Percentiles rank a stretch among this genome's conserved stretches.
Evolutionary conservation across 345 rosid species (phyloP).

Genomic region (Populus alba): DNA sequence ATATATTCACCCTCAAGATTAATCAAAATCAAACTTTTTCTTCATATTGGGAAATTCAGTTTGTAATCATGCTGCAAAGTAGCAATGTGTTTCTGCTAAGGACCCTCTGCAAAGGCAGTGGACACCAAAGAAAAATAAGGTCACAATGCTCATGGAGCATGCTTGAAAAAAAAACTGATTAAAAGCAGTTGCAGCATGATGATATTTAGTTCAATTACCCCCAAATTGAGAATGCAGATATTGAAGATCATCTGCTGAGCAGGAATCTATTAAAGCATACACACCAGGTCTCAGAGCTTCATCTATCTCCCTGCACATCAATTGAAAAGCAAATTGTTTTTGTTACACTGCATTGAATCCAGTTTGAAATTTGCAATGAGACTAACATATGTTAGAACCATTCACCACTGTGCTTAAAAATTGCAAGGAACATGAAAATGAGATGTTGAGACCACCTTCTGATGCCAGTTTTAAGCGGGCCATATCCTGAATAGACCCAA

Average conservation of each 20-base stretch:
- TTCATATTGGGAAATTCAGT: constrained; percentile 65
- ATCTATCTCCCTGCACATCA: constrained; percentile 69
- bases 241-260: constrained; percentile 74
- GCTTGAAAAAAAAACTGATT: neutral
- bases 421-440: neutral
- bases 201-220: constrained; percentile 60
- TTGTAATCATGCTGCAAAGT: constrained; percentile 74
- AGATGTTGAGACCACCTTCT: constrained; percentile 46
- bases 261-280: constrained; percentile 80
- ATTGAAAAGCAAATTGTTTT: constrained; percentile 8
- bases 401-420: neutral
- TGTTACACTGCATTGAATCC: neutral
- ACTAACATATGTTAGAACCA: neutral
- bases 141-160: neutral
- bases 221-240: constrained; percentile 84
- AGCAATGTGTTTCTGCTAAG: constrained; percentile 79
- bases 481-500: constrained; percentile 68
- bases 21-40: constrained; percentile 70
- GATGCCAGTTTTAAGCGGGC: constrained; percentile 74
- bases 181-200: constrained; percentile 54
- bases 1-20: neutral
- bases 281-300: constrained; percentile 89
- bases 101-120: constrained; percentile 72
- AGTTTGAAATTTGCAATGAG: neutral
- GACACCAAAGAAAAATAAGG: constrained; percentile 9